phyloP scores from a whole-genome alignment of 2,329 filamentous ascomycete genomes.

The Podosphaera fusca region DNA sequence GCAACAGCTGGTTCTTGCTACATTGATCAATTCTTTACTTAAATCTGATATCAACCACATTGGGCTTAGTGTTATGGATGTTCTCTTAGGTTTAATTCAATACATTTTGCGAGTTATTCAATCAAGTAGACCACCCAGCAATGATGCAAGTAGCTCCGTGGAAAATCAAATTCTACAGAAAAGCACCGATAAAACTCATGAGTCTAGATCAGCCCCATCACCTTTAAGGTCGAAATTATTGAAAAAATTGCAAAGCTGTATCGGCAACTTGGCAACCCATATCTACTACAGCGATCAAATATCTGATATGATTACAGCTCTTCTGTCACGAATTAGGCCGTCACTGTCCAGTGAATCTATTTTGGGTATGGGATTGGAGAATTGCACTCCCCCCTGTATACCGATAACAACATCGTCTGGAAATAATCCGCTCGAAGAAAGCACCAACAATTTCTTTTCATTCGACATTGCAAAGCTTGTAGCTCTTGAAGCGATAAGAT shows the following conservation, averaged over 20 bases:
- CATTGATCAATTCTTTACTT: conserved; percentile 60
- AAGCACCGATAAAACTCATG: conserved; percentile 1
- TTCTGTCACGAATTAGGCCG: conserved; percentile 59
- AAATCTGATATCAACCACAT: conserved; percentile 84
- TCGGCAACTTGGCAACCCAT: conserved; percentile 79
- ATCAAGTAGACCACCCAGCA: conserved; percentile 22
- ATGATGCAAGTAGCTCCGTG: conserved; percentile 14
- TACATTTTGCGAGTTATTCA: conserved; percentile 62
- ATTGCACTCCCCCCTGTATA: conserved; percentile 21
- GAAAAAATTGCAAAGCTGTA: conserved; percentile 51
- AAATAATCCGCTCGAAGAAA: conserved; percentile 27
- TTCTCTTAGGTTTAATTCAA: conserved; percentile 63
- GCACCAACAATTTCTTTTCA: conserved; percentile 35
- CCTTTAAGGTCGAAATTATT: conserved; percentile 39
- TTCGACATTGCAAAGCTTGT: conserved; percentile 36
- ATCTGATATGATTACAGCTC: conserved; percentile 71
- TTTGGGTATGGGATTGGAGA: conserved; percentile 22
- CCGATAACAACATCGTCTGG: conserved; percentile 23
- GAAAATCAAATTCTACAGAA: conserved; percentile 5
- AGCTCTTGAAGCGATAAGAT: conserved; percentile 59
- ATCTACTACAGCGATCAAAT: conserved; percentile 96
- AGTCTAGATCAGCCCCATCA: conserved; percentile 18
- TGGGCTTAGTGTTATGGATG: conserved; percentile 87
- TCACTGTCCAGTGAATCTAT: conserved; percentile 22
- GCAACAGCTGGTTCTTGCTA: conserved; percentile 51